Evolutionary conservation across 2,329 filamentous ascomycete genomes (phyloP).

Genomic region (Exophiala sp.): DNA sequence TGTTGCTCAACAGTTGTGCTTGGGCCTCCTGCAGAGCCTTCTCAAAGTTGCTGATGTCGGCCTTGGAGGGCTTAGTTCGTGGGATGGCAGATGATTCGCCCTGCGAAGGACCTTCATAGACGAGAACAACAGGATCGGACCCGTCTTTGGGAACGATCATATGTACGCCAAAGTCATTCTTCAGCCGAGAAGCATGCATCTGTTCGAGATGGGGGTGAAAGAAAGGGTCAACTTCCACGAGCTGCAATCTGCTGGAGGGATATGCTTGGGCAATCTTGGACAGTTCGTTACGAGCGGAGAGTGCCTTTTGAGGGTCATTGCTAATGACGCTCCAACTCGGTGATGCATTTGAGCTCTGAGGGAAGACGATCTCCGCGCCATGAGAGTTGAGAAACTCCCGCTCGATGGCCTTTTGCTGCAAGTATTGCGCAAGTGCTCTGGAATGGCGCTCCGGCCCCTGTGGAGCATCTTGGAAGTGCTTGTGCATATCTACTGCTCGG

Average conservation of each 20-base stretch:
- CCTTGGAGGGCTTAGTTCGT: slow-evolving; percentile 49
- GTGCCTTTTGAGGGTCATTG: slow-evolving; percentile 70
- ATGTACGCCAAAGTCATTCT: slow-evolving; percentile 43
- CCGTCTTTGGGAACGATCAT: slow-evolving; percentile 44
- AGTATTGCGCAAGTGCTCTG: slow-evolving; percentile 78
- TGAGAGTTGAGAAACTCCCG: slow-evolving; percentile 73
- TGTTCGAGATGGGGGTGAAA: slow-evolving; percentile 44
- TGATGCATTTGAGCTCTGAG: slow-evolving; percentile 40
- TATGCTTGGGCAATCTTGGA: slow-evolving; percentile 46
- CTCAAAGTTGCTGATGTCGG: slow-evolving; percentile 53
- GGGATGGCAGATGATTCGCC: slow-evolving; percentile 38
- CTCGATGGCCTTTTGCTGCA: slow-evolving; percentile 74
- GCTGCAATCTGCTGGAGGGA: slow-evolving; percentile 41
- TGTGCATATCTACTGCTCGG: slow-evolving; percentile 73
- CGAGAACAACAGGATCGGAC: slow-evolving; percentile 43
- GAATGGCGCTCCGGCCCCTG: slow-evolving; percentile 71
- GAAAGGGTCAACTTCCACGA: slow-evolving; percentile 45
- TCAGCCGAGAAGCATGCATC: slow-evolving; percentile 37
- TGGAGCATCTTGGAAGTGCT: slow-evolving; percentile 68
- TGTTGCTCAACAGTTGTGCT: slow-evolving; percentile 48
- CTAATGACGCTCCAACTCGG: slow-evolving; percentile 85
- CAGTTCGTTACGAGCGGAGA: slow-evolving; percentile 46
- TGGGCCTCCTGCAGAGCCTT: slow-evolving; percentile 54
- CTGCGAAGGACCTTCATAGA: slow-evolving; percentile 44
- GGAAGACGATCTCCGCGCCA: slow-evolving; percentile 80